Evolutionary conservation across 2,329 filamentous ascomycete species (phyloP).

Genomic region (Ophiostoma pallidulum): DNA sequence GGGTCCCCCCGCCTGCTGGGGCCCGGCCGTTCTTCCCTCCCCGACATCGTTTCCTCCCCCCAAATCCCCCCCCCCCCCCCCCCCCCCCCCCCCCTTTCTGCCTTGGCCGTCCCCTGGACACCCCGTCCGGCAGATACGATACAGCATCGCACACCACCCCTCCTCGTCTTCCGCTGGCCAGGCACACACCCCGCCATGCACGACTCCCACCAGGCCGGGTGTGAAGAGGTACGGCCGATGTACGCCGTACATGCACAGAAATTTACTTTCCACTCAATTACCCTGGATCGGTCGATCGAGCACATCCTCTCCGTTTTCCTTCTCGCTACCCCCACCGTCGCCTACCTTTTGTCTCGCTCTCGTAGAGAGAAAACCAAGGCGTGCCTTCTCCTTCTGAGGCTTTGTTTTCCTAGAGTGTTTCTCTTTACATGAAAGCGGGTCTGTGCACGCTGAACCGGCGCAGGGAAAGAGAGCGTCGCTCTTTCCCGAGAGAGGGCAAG

Average conservation of each 20-base stretch:
- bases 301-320: background rate
- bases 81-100: background rate
- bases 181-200: background rate
- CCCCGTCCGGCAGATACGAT: conserved; percentile 6
- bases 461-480: too few relatives aligned
- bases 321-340: background rate
- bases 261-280: background rate
- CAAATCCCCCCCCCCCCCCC: background rate
- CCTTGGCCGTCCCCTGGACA: background rate
- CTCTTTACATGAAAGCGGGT: conserved; percentile 1
- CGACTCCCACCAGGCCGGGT: background rate
- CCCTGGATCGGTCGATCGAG: background rate
- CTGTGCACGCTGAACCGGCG: background rate
- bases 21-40: too few relatives aligned
- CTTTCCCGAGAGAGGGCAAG: too few relatives aligned
- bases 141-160: background rate
- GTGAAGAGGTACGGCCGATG: conserved; percentile 8
- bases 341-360: background rate
- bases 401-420: background rate
- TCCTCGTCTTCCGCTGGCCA: background rate
- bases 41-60: too few relatives aligned
- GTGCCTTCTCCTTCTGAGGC: background rate
- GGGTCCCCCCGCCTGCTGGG: too few relatives aligned
- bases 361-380: too few relatives aligned
- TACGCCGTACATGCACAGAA: too few relatives aligned